Evolutionary conservation across 148 eudicot genomes (phyloP).

Genomic region (Rhododendron williamsianum): DNA sequence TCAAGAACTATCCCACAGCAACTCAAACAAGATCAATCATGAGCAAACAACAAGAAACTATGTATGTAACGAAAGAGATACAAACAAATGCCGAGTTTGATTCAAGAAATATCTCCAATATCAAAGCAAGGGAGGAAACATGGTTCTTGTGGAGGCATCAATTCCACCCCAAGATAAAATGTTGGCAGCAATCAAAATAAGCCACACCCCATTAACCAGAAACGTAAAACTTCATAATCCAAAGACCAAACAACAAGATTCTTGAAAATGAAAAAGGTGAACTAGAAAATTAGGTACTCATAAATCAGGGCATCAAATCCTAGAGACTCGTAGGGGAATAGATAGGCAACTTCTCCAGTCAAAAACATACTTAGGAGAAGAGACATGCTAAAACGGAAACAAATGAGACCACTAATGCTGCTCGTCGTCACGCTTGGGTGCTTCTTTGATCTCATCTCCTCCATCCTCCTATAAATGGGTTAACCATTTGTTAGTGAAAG

Average conservation of each 20-base stretch:
- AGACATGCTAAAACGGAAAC: background rate
- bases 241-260: background rate
- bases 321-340: background rate
- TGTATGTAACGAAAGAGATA: background rate
- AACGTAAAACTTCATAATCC: background rate
- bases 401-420: constrained; percentile 6
- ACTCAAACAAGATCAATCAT: background rate
- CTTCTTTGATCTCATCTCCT: constrained; percentile 23
- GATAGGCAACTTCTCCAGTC: constrained; percentile 12
- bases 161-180: background rate
- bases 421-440: constrained; percentile 20
- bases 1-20: background rate
- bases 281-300: background rate
- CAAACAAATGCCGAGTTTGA: background rate
- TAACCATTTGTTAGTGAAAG: background rate
- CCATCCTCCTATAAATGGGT: constrained; percentile 17
- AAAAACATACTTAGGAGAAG: constrained; percentile 13
- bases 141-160: background rate
- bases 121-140: background rate
- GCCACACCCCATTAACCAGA: background rate
- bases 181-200: background rate
- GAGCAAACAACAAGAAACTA: background rate
- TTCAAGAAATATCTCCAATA: background rate
- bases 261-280: background rate
- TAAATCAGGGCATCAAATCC: background rate